Conservation (phyloP, 2,329 filamentous ascomycete genomes). For the Fusarium nanum region DNA sequence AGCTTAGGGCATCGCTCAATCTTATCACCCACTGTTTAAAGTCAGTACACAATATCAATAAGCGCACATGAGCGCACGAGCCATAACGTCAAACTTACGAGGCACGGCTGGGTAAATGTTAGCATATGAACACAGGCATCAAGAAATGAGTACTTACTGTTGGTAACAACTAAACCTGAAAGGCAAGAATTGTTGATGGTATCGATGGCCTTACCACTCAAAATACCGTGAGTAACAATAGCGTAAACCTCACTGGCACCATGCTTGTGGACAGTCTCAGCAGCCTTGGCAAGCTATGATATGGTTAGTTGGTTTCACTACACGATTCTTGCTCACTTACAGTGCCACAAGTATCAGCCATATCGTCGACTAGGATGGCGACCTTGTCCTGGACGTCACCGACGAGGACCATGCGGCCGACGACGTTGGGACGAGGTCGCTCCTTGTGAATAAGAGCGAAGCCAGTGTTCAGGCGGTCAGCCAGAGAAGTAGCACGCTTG, state of each 20-base stretch:
- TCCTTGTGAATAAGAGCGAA: constrained; percentile 99
- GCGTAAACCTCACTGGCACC: constrained; percentile 90
- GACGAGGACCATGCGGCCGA: constrained; percentile 92
- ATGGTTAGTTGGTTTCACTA: constrained; percentile 18
- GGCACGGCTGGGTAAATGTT: constrained; percentile 52
- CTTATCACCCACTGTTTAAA: constrained; percentile 73
- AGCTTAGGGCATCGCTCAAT: constrained; percentile 81
- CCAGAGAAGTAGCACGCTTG: constrained; percentile 92
- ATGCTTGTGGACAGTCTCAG: constrained; percentile 86
- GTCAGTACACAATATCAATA: constrained; percentile 10
- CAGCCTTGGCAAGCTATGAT: constrained; percentile 76
- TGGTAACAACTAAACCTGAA: constrained; percentile 86
- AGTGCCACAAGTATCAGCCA: constrained; percentile 96
- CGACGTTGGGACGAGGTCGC: constrained; percentile 85
- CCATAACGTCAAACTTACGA: constrained; percentile 36
- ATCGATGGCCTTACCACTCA: constrained; percentile 89
- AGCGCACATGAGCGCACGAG: background rate
- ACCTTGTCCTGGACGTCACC: constrained; percentile 92
- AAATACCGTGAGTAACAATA: constrained; percentile 93
- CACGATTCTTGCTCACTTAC: constrained; percentile 40
- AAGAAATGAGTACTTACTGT: constrained; percentile 64
- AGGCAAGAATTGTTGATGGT: constrained; percentile 83
- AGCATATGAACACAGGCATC: constrained; percentile 23
- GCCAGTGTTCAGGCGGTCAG: constrained; percentile 87
- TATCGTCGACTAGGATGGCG: constrained; percentile 96